A percentile compares a stretch with the other conserved stretches of the same genome.
Evolutionary conservation across 495 filamentous ascomycete genomes (phyloP).

Genomic region (Apiosordaria backusii): DNA sequence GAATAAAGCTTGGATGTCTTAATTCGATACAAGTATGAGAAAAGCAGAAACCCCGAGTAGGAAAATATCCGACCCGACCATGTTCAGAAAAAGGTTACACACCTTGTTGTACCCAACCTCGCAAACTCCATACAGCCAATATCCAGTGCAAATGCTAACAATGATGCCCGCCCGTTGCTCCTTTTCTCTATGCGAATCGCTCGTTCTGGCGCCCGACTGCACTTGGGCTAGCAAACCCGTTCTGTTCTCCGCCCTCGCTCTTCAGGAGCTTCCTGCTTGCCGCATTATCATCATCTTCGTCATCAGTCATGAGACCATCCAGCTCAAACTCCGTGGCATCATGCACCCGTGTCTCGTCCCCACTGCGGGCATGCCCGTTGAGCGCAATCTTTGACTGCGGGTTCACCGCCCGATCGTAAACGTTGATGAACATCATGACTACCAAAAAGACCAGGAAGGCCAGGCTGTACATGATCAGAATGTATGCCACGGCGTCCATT

Average conservation of each 20-base stretch:
- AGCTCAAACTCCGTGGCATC: constrained; percentile 93
- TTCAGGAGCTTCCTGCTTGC: constrained; percentile 37
- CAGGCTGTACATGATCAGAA: constrained; percentile 85
- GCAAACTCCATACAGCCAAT: not conserved
- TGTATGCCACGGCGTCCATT: constrained; percentile 85
- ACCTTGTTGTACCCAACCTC: not conserved
- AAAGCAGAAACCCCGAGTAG: not conserved
- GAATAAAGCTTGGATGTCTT: not conserved
- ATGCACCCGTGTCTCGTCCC: constrained; percentile 46
- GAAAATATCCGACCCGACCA: not conserved
- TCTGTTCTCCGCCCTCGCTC: constrained; percentile 31
- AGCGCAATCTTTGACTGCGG: constrained; percentile 19
- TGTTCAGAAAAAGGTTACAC: not conserved
- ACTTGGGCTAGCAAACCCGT: constrained; percentile 37
- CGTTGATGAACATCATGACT: constrained; percentile 73
- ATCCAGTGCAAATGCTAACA: not conserved
- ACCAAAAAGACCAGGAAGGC: constrained; percentile 90
- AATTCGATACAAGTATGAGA: not conserved
- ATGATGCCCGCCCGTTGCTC: not conserved
- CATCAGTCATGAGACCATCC: constrained; percentile 84
- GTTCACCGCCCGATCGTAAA: constrained; percentile 62
- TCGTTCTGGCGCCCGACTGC: constrained; percentile 36
- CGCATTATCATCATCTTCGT: constrained; percentile 57
- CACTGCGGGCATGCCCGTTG: constrained; percentile 41
- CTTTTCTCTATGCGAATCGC: constrained; percentile 14